Evolutionary conservation across 495 filamentous ascomycete genomes (phyloP).

Genomic region (Penicillium diatomitis): DNA sequence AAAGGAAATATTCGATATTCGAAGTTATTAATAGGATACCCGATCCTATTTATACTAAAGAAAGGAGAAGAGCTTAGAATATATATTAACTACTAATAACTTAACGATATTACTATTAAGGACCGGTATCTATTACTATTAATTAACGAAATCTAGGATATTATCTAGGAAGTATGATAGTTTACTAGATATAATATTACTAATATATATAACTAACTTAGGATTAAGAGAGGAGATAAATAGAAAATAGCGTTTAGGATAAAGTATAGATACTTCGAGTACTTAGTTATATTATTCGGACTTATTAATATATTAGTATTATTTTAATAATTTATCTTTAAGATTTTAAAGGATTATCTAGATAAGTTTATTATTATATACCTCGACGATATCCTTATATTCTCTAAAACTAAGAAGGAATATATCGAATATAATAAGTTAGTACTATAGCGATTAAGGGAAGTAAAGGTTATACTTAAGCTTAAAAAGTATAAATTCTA

Average conservation of each 20-base stretch:
- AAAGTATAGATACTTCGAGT: slow-evolving; percentile 10
- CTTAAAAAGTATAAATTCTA: no score
- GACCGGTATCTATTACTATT: slow-evolving; percentile 14
- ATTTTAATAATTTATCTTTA: slow-evolving; percentile 4
- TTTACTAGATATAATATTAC: slow-evolving; percentile 19
- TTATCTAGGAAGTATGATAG: slow-evolving; percentile 9
- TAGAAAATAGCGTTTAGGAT: slow-evolving; percentile 12
- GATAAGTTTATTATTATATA: not conserved
- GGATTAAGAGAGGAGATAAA: slow-evolving; percentile 7
- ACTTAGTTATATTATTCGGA: slow-evolving; percentile 10
- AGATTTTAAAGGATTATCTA: not conserved
- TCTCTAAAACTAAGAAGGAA: no score
- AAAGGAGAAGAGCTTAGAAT: slow-evolving; percentile 10
- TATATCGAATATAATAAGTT: not conserved
- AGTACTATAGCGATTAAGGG: no score
- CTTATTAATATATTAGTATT: slow-evolving; percentile 9
- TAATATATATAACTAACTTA: slow-evolving; percentile 6
- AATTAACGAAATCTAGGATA: slow-evolving; percentile 11
- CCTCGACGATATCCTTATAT: no score
- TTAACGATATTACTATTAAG: not conserved
- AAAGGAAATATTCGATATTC: not conserved
- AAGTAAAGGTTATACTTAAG: no score
- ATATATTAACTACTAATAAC: no score
- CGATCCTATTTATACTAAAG: slow-evolving; percentile 19
- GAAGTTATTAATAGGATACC: not conserved